Evolutionary conservation across 345 rosid species (phyloP), one percentile per base, ranked within the genome.

Genomic region (Garcia nutans): DNA sequence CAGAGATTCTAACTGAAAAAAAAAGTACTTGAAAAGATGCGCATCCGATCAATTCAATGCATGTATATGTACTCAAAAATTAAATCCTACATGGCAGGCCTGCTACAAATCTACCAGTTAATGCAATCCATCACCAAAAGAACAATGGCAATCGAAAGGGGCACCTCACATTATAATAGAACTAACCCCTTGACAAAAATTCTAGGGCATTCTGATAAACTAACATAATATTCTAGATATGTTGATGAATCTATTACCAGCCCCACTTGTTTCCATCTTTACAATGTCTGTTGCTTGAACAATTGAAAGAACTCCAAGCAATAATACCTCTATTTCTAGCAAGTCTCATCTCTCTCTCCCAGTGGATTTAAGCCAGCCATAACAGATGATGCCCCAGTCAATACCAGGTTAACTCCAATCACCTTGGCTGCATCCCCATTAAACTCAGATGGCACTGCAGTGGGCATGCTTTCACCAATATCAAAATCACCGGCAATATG

Each of bases 341-440:
- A 73, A 74, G 72, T 41, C 74, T 68, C 13, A 73, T 8, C 58
- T 72, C 76, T 70, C 85, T 79, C 84, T 63, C 77, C 75, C 23
- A 78, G 56, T 59, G 86, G 74, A 74, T 81, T 80, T 49, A 80
- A 42, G 64, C 79, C 87, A 16, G 84, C 61, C 71, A 75, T 63
- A 68, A 76, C 70, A 61, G 69, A 73, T 28, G 84, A 77, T 23
- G 79, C 59, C 49, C 66, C 24, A 8, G 2, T 3, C 65, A 26
- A 17, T 42, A 45, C 58, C 11, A 13, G 45, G 20, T 41, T 50
- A 20, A 64, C 49, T 64, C 71, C 79, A 28, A 74, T 58, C 37
- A 54, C 31, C 63, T 67, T 70, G 47, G 71, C 22, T 22, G 42
- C 60, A 19, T 76, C 79, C 23, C 62, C 82, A 52, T 15, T 60